Evolutionary conservation across 2,329 filamentous ascomycete species (phyloP), one percentile per base, ranked within the genome.

Genomic region (Didymella pinodella): DNA sequence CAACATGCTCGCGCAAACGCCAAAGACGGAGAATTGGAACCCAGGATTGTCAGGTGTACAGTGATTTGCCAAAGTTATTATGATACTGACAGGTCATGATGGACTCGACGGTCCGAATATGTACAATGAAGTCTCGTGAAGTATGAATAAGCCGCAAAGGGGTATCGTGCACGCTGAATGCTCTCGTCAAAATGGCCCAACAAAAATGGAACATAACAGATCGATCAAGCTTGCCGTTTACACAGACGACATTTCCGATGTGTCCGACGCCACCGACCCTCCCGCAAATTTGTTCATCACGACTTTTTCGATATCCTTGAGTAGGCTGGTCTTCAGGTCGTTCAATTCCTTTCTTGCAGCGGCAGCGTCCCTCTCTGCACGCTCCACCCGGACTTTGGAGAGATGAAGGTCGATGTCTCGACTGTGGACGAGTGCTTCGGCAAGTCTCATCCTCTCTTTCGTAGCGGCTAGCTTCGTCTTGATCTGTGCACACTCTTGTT

Each of bases 361-460:
- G 12, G 49, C 57, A 26, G 57, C 57, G 2, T 57, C 61, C 26
- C 54, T 48, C 40, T 63, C 57, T 20, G 61, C 61, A 34, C 57
- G 57, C 41, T 60, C 57, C 7, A 60, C 53, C 12, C 57, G 50
- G 14, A 52, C 45, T 38, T 59, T 60, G 11, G 53, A 54, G 12
- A 56, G 43, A 36, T 59, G 52, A 2, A 60, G 53, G 18, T 63
- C 61, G 16, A 48, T 54, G 5, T 57, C 56, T 14, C 4, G 64
- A 25, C 22, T 63, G 51, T 47, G 59, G 20, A 56, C 58, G 18
- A 61, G 54, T 8, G 53, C 62, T 31, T 66, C 63, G 14, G 65
- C 59, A 8, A 57, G 43, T 26, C 26, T 62, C 51, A 65, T 47
- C 36, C 65, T 38, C 59, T 65, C 47, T 49, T 57, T 52, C 26